Conservation (phyloP, 2,329 filamentous ascomycete genomes). For the Trichoderma koningii region DNA sequence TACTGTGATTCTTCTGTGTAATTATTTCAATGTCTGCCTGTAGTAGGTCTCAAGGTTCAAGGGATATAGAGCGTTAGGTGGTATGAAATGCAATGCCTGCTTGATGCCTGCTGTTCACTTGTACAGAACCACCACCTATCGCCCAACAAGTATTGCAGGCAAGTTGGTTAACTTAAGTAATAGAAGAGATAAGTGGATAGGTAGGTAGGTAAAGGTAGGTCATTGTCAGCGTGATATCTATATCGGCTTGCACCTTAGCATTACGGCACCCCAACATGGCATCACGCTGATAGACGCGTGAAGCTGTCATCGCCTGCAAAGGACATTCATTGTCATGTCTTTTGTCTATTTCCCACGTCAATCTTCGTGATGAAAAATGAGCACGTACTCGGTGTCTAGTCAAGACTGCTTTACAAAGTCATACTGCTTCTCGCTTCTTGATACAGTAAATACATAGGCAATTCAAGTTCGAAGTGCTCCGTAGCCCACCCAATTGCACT, state of each 20-base stretch:
- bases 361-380: too few relatives aligned
- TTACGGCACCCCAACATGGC: background rate
- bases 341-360: too few relatives aligned
- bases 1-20: background rate
- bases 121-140: background rate
- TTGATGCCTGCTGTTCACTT: background rate
- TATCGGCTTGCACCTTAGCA: background rate
- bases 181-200: background rate
- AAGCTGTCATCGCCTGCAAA: background rate
- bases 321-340: background rate
- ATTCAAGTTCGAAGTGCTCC: too few relatives aligned
- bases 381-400: too few relatives aligned
- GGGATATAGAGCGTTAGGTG: background rate
- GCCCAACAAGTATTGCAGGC: background rate
- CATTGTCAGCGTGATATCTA: too few relatives aligned
- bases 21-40: background rate
- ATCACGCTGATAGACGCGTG: background rate
- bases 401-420: too few relatives aligned
- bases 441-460: too few relatives aligned
- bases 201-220: too few relatives aligned
- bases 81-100: conserved; percentile 1
- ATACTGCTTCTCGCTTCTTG: too few relatives aligned
- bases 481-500: background rate
- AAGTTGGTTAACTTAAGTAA: background rate
- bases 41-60: background rate